Evolutionary conservation across 106 monocot genomes (phyloP), one percentile per base, ranked within the genome.

Genomic region (Allium cepa): DNA sequence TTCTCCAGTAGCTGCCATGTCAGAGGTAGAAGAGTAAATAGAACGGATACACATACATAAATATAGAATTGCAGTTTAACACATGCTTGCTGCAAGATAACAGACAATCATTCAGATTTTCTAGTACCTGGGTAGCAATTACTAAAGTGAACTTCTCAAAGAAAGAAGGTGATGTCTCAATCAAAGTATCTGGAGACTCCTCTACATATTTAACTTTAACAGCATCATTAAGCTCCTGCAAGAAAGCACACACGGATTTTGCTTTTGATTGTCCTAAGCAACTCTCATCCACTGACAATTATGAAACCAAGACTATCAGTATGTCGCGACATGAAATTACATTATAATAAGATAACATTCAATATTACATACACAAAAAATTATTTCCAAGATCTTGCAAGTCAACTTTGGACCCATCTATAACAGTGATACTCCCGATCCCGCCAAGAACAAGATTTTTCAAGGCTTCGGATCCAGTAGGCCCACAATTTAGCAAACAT

Each of bases 361-460:
- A 36, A 36, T 62, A 66, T 48, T 70, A 64, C 83, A 61, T 89
- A 85, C 97, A 71, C 85, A 99, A 47, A 70, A 93, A 99, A 55
- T 99, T 99, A 62, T 99, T 96, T 27, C 95, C 95, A 64, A 96
- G 86, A 79, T 96, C 91, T 50, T 59, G 77, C 8, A 49, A 52
- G 62, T 86, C 88, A 68, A 91, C 95, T 86, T 88, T 91, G 16
- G 81, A 81, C 10, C 87, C 97, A 83, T 99, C 97, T 66, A 99
- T 68, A 66, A 99, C 70, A 17, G 92, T 97, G 64, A 97, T 66
- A 64, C 92, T 84, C 56, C 97, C 97, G 70, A 97, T 79, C 15
- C 97, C 97, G 58, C 97, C 97, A 61, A 97, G 92, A 62, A 92
- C 97, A 59, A 97, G 86, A 79, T 97, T 97, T 57, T 97, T 97